Base-by-base conservation (phyloP, 495 filamentous ascomycete species). In the Bathelium albidoporum region DNA sequence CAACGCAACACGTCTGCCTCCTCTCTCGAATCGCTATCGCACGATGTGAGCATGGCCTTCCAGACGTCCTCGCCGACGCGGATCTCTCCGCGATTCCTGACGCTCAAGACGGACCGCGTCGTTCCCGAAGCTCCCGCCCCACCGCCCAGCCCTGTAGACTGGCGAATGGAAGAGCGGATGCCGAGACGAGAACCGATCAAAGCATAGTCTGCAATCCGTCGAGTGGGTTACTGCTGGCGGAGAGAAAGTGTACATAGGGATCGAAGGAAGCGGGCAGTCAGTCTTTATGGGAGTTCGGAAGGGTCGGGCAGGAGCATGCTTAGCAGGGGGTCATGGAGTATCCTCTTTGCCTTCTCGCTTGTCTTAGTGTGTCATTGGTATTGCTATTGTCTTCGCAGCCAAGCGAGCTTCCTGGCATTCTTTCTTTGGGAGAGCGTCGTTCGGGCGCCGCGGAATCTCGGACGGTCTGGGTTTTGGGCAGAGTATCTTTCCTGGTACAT, bases 111-210 rank as follows among this genome's bases (percentile, higher is more conserved):
- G 7, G 49, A 55, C 29, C 49, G 49, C 16, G 22, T 28, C 10
- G 22, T 55, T 9, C 49, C 49, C 9, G 49, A 55, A 16, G 49
- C 49, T 11, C 49, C 49, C 5, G 49, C 49, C 16, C 49, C 49
- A 55, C 49, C 49, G 9, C 49, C 49, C 49, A 55, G 49, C 49
- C 49, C 49, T 28, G 49, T 55, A 11, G 49, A 55, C 24, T 55
- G 49, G 49, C 12, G 49, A 29, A 55, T 20, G 9, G 49, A 55
- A 24, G 49, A 55, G 20, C 20, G 20, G 5, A 29, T 29, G 24
- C 7, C 9, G 29, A 55, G 49, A 16, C 12, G 49, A 24, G 5
- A 12, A 1, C 5, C 24, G 12, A 24, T 55, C 5, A 55, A 55
- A 20, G 20, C 49, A 7, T 55, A 55, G 24, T n/a, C n/a, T 14